Base-by-base conservation (phyloP, 139 green algal species). In the Picochlorum sp. region DNA sequence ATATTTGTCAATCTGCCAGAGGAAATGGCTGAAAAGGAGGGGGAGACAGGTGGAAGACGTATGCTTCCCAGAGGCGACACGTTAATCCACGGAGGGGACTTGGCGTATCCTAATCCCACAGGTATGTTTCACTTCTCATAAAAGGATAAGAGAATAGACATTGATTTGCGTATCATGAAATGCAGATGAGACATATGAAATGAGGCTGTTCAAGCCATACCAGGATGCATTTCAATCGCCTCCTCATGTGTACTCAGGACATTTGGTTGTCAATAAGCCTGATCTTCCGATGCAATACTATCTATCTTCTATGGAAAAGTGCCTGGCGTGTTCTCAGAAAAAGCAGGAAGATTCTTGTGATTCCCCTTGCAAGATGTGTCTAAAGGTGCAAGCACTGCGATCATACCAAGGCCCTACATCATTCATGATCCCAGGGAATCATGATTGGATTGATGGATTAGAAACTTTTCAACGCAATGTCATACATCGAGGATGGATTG, bases 361-460 rank as follows among this genome's bases (percentile, higher is more conserved):
- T 44, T 41, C 34, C 34, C 8, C 45, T 5, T 77, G 71, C 51
- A 50, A 62, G 28, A 6, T 45, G 2, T 77, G 71, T 26, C 47
- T 38, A 31, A 73, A 72, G 63, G 68, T 60, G 44, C 50, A 68
- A 3, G 71, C 79, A 0, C 74, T 94, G 50, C 54, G 73, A 3
- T 10, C 21, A 4, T 90, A 92, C 67, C 50, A 76, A 3, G 86
- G 86, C 0, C 88, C 88, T 14, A 76, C 76, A 28, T 68, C 62
- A 55, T 94, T 95, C 69, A 82, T 86, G 31, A 90, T 95, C 28
- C 88, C 88, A 0, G 88, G 88, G 28, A 90, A 90, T 69, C 81
- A 85, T 59, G 86, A 91, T 80, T 90, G 80, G 83, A 85, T 90
- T 51, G 87, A 95, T 60, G 87, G 87, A 0, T 66, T 95, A 67